Percentiles rank a stretch among this genome's conserved stretches.
These are phyloP conservation scores for Fomitopsis serialis DNA, from an alignment of 768 basidiomycete genomes.

Conservation along the genomic window DNA sequence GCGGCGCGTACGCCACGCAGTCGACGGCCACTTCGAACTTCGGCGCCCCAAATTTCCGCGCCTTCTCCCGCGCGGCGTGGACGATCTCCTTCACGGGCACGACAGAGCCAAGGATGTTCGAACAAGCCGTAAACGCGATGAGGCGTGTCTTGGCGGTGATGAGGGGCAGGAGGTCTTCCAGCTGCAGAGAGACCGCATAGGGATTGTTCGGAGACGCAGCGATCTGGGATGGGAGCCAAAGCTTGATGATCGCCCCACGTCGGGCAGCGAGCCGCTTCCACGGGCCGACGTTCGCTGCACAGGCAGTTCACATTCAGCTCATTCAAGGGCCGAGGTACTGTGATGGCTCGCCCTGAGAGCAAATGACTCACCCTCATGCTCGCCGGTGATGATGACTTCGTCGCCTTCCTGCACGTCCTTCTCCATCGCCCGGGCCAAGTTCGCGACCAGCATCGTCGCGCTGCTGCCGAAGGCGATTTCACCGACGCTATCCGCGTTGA, in stretches of 20 bases:
- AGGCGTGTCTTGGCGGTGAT: conserved; percentile 63
- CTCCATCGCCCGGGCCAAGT: conserved; percentile 60
- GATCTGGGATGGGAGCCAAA: conserved; percentile 49
- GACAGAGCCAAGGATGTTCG: conserved; percentile 68
- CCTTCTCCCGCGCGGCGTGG: conserved; percentile 43
- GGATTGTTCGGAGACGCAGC: conserved; percentile 43
- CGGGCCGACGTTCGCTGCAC: conserved; percentile 62
- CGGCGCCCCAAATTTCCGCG: conserved; percentile 43
- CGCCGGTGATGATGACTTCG: conserved; percentile 73
- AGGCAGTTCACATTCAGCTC: background rate
- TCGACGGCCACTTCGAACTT: conserved; percentile 70
- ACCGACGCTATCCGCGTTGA: conserved; percentile 56
- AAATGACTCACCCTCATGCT: conserved; percentile 61
- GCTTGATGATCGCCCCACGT: conserved; percentile 46
- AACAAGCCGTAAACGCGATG: conserved; percentile 69
- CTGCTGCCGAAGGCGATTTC: conserved; percentile 67
- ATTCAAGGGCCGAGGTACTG: background rate
- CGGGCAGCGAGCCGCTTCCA: conserved; percentile 74
- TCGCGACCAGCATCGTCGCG: conserved; percentile 65
- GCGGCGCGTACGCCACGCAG: conserved; percentile 77
- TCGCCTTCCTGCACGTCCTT: conserved; percentile 49
- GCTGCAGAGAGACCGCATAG: conserved; percentile 53
- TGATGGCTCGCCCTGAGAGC: background rate
- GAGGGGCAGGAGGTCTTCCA: conserved; percentile 55
- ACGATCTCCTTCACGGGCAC: conserved; percentile 56